Base-by-base conservation (phyloP, 768 basidiomycete genomes). In the Tulasnella sp. region DNA sequence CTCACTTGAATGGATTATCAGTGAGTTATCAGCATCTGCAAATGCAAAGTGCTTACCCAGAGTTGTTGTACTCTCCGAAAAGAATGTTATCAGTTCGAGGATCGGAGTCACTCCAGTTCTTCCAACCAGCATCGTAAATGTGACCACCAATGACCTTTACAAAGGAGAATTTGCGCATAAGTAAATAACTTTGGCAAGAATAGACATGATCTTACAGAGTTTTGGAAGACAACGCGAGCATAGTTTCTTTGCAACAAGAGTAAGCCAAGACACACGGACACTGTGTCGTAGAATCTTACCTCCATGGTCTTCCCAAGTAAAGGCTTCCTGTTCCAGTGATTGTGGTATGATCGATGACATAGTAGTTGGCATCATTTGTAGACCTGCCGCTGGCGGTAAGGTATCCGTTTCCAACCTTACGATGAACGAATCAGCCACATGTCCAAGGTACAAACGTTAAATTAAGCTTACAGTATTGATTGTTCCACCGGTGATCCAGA, bases 221-320 rank as follows among this genome's bases (percentile, higher is more conserved):
- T 61, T 53, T 64, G 62, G 57, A 64, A 64, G 29, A 63, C 59
- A 34, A 64, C 63, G 15, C 63, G 45, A 6, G 47, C 52, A 19
- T 34, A 49, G 33, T 48, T 35, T 7, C 45, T n/a, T n/a, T n/a
- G n/a, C n/a, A n/a, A n/a, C n/a, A n/a, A n/a, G n/a, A n/a, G n/a
- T n/a, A n/a, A n/a, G n/a, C n/a, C n/a, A n/a, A n/a, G n/a, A n/a
- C n/a, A n/a, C n/a, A n/a, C n/a, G n/a, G n/a, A n/a, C n/a, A n/a
- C n/a, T n/a, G n/a, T n/a, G n/a, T n/a, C n/a, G n/a, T n/a, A n/a
- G n/a, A n/a, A n/a, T n/a, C n/a, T n/a, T n/a, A 15, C 20, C 24
- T 22, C 47, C 45, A 53, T 24, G 52, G 45, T 10, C 45, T 28
- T 34, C 48, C 48, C 25, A 49, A 39, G 19, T 40, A 49, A n/a